Evolutionary conservation across 257 asterid genomes (phyloP).

Genomic region (Anisodus acutangulus): DNA sequence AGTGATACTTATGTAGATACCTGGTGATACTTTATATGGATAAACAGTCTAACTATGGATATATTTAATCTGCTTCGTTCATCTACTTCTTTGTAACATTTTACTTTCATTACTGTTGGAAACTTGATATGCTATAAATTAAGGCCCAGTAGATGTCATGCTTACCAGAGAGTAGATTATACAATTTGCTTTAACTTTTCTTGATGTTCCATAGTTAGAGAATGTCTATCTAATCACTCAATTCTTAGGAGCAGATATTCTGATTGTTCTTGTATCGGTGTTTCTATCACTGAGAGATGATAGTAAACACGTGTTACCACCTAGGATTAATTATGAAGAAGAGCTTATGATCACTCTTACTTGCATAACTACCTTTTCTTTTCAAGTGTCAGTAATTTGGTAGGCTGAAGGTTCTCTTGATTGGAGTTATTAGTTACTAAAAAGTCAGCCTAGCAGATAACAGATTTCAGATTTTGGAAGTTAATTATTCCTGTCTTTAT

Average conservation of each 20-base stretch:
- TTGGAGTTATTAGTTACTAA: conserved; percentile 2
- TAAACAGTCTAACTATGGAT: background rate
- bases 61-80: background rate
- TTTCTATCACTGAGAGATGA: background rate
- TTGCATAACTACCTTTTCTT: background rate
- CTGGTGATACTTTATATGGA: background rate
- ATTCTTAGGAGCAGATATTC: background rate
- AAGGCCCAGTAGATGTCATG: conserved; percentile 5
- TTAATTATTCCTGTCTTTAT: conserved; percentile 17
- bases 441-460: background rate
- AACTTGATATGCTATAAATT: background rate
- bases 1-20: background rate
- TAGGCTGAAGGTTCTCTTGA: background rate
- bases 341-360: background rate
- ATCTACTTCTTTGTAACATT: background rate
- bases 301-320: background rate
- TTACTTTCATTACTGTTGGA: background rate
- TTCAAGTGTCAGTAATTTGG: background rate
- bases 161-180: background rate
- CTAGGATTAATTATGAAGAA: background rate
- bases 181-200: background rate
- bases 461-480: background rate
- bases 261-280: background rate
- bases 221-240: background rate
- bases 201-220: background rate